phyloP scores from a whole-genome alignment of 2,329 filamentous ascomycete species.

The Chaetomium olivaceum region DNA sequence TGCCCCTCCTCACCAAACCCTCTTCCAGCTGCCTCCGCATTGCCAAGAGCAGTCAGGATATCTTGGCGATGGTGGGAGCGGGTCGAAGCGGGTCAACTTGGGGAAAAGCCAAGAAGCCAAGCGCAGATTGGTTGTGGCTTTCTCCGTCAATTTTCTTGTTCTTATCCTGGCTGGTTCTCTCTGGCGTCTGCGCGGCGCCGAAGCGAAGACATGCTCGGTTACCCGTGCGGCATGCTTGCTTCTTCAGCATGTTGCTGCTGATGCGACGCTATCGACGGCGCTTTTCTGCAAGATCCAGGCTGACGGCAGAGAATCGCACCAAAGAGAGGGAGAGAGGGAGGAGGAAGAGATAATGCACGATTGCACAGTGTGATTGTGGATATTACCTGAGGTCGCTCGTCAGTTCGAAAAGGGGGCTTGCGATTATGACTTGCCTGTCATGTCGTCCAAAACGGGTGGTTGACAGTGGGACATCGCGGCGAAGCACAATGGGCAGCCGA shows the following conservation, averaged over 20 bases:
- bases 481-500: neutral
- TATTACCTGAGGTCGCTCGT: neutral
- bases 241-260: neutral
- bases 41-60: neutral
- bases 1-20: neutral
- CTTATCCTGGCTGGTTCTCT: neutral
- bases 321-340: neutral
- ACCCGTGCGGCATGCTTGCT: neutral
- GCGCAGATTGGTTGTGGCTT: neutral
- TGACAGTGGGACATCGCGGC: neutral
- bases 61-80: neutral
- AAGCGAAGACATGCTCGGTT: slow-evolving; percentile 9
- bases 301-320: neutral
- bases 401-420: neutral
- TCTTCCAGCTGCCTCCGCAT: neutral
- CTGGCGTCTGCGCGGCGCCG: neutral
- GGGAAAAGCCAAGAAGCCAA: neutral
- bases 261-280: neutral
- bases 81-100: neutral
- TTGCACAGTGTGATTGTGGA: neutral
- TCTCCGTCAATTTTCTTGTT: neutral
- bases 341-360: neutral
- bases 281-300: neutral
- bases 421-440: neutral
- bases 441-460: neutral